phyloP scores from a whole-genome alignment of 495 filamentous ascomycete genomes.

The Achaetomiella virescens region DNA sequence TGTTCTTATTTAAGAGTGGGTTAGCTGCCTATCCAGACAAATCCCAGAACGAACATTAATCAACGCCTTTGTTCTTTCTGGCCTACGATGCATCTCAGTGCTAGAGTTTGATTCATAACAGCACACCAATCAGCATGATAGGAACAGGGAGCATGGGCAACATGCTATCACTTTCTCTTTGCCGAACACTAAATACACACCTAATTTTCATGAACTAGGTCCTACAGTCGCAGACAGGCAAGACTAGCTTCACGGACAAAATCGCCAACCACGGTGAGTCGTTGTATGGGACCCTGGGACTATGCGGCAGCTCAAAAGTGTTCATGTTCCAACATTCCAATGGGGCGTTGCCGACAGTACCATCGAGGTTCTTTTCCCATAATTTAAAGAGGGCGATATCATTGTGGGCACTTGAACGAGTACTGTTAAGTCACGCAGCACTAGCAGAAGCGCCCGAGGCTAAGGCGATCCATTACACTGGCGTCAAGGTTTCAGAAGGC shows the following conservation, averaged over 20 bases:
- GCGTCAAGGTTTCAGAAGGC: conserved; percentile 62
- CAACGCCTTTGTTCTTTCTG: too few relatives aligned
- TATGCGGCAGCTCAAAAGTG: conserved; percentile 23
- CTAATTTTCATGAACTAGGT: conserved; percentile 25
- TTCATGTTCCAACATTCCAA: conserved; percentile 66
- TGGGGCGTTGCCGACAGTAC: conserved; percentile 62
- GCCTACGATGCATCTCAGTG: too few relatives aligned
- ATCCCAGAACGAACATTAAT: too few relatives aligned
- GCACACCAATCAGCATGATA: neutral
- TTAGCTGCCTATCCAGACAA: too few relatives aligned
- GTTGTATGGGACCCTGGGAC: neutral
- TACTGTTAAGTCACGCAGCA: conserved; percentile 62
- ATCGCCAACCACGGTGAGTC: neutral
- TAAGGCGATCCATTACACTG: neutral
- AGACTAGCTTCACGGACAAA: neutral
- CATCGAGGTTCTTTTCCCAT: conserved; percentile 50
- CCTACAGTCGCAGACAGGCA: neutral
- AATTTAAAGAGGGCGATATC: conserved; percentile 57
- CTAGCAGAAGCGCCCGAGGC: conserved; percentile 52
- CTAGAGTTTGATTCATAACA: neutral
- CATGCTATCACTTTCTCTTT: conserved; percentile 5
- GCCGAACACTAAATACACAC: conserved; percentile 29
- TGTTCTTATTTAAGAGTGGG: too few relatives aligned
- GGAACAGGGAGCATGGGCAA: neutral
- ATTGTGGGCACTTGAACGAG: conserved; percentile 72